Evolutionary conservation across 2,329 filamentous ascomycete species (phyloP).

Genomic region (Gnomoniopsis sp.): DNA sequence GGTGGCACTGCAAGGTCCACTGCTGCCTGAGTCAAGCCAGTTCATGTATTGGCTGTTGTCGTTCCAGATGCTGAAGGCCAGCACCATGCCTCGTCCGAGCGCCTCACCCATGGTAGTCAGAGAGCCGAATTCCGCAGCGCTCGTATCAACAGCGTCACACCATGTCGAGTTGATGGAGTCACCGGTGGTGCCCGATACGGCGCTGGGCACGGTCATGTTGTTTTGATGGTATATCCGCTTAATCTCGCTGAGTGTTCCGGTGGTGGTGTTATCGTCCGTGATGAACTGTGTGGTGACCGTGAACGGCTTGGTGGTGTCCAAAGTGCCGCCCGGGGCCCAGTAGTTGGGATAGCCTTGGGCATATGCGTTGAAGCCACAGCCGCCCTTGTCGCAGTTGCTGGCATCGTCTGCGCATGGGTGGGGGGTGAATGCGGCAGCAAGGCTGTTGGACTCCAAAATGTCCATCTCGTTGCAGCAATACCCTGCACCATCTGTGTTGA

Average conservation of each 20-base stretch:
- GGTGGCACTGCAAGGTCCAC: constrained; percentile 45
- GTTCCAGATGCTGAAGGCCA: constrained; percentile 46
- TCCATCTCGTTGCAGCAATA: constrained; percentile 50
- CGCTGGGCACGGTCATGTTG: constrained; percentile 37
- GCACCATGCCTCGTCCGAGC: constrained; percentile 39
- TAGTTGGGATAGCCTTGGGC: constrained; percentile 24
- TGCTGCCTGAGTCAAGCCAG: constrained; percentile 43
- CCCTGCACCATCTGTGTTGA: constrained; percentile 41
- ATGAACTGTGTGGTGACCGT: constrained; percentile 44
- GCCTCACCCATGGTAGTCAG: constrained; percentile 37
- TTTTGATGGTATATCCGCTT: constrained; percentile 43
- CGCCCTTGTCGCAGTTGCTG: constrained; percentile 49
- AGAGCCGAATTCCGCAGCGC: constrained; percentile 19
- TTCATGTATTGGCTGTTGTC: constrained; percentile 43
- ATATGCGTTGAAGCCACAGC: constrained; percentile 46
- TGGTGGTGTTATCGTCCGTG: constrained; percentile 27
- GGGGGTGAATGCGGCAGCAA: constrained; percentile 55
- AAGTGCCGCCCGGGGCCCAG: constrained; percentile 28
- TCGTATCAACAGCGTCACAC: constrained; percentile 37
- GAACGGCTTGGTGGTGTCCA: constrained; percentile 42
- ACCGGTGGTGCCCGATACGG: constrained; percentile 17
- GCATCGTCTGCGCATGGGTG: constrained; percentile 46
- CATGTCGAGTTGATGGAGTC: constrained; percentile 43
- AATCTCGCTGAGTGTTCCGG: constrained; percentile 42
- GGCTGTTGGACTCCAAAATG: constrained; percentile 55